These are phyloP conservation scores for Tardiomyces depauwii DNA, from an alignment of 1,139 yeast genomes.

Conservation along the genomic window DNA sequence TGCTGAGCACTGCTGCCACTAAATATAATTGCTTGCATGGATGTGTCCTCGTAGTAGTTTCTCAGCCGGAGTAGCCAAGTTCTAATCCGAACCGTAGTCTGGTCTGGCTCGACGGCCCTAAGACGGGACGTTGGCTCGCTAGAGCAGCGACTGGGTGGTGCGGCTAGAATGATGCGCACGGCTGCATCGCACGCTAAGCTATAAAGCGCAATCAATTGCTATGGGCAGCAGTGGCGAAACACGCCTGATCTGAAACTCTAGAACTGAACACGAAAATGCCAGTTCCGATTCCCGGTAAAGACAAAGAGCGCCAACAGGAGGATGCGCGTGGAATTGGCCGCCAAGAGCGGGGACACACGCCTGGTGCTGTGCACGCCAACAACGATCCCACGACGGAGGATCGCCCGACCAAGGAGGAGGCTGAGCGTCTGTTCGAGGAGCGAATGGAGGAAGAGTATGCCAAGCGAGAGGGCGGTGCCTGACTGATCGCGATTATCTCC, in stretches of 20 bases:
- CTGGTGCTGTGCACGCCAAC: neutral
- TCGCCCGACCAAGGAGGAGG: constrained; percentile 3
- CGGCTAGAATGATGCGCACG: neutral
- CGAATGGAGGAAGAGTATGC: constrained; percentile 18
- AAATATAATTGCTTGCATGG: too few relatives aligned
- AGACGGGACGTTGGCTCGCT: too few relatives aligned
- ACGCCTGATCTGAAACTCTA: neutral
- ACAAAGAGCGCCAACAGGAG: neutral
- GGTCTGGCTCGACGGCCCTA: too few relatives aligned
- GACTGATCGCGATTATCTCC: too few relatives aligned
- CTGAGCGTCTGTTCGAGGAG: constrained; percentile 11
- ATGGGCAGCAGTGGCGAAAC: neutral
- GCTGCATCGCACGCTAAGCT: neutral
- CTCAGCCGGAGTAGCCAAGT: too few relatives aligned
- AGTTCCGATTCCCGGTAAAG: neutral
- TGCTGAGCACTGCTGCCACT: too few relatives aligned
- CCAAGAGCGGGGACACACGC: neutral
- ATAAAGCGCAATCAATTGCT: neutral
- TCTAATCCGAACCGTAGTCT: too few relatives aligned
- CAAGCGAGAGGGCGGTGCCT: constrained; percentile 19
- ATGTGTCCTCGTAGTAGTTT: too few relatives aligned
- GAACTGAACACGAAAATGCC: neutral
- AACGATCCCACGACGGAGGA: neutral
- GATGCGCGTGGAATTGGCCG: neutral
- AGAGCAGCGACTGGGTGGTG: too few relatives aligned